These are phyloP conservation scores for Chytriomyces sp. DNA, from an alignment of 192 early-diverging fungal genomes.

Conservation along the genomic window DNA sequence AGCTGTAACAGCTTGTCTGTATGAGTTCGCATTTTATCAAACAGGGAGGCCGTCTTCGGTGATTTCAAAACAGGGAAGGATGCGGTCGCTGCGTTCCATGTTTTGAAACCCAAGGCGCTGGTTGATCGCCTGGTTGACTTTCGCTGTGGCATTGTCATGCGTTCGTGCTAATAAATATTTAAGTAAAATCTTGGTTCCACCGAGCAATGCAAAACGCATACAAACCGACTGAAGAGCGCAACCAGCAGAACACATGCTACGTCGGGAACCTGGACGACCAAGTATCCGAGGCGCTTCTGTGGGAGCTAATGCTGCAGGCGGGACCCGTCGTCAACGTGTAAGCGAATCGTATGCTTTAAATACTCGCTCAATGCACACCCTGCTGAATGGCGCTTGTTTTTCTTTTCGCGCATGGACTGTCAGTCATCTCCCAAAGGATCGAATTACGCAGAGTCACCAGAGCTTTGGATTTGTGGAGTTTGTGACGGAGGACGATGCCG, in stretches of 20 bases:
- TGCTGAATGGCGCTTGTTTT: background rate
- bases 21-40: too few relatives aligned
- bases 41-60: too few relatives aligned
- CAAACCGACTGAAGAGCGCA: constrained; percentile 69
- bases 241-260: constrained; percentile 98
- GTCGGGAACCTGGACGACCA: constrained; percentile 97
- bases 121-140: too few relatives aligned
- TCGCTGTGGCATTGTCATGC: too few relatives aligned
- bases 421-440: constrained; percentile 89
- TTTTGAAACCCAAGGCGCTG: too few relatives aligned
- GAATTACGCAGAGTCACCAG: constrained; percentile 91
- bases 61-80: too few relatives aligned
- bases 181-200: too few relatives aligned
- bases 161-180: too few relatives aligned
- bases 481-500: constrained; percentile 89
- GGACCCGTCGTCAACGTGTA: constrained; percentile 81
- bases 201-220: constrained; percentile 30
- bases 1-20: too few relatives aligned
- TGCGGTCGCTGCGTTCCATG: too few relatives aligned
- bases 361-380: background rate
- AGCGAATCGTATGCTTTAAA: too few relatives aligned
- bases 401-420: constrained; percentile 71
- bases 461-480: constrained; percentile 98
- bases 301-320: constrained; percentile 99
- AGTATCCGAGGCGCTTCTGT: constrained; percentile 89